Evolutionary conservation across 176 grass and related monocot species (phyloP).

Genomic region (Oryza glaberrima): DNA sequence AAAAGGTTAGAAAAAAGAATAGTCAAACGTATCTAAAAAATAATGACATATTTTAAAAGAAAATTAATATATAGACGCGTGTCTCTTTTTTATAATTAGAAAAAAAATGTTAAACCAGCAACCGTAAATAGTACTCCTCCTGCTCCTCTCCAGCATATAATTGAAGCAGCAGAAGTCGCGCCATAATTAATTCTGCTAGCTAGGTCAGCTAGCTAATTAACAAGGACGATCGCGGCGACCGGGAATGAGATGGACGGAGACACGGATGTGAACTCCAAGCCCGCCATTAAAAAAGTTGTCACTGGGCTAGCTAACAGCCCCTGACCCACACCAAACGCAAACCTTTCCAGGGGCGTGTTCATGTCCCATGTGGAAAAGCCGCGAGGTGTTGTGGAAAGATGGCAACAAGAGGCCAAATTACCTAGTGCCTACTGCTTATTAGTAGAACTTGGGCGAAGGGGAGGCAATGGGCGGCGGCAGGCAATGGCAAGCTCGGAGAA

Average conservation of each 20-base stretch:
- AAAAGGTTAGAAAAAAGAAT: too few species aligned
- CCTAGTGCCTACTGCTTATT: conserved; percentile 3
- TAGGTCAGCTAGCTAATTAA: conserved; percentile 12
- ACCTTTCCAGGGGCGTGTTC: conserved; percentile 18
- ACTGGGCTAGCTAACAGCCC: conserved; percentile 23
- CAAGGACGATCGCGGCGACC: neutral
- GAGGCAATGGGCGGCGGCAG: neutral
- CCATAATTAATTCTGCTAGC: conserved; percentile 23
- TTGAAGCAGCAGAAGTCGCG: neutral
- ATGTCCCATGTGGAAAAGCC: conserved; percentile 49
- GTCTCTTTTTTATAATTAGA: too few species aligned
- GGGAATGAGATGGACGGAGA: neutral
- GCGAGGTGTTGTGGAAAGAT: conserved; percentile 33
- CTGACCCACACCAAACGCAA: conserved; percentile 25
- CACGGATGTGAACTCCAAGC: conserved; percentile 6
- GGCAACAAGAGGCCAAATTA: conserved; percentile 14
- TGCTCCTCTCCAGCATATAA: neutral
- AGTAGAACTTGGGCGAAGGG: conserved; percentile 30
- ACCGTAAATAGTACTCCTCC: neutral
- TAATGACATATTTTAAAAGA: too few species aligned
- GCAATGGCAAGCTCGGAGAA: neutral
- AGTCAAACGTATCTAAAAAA: too few species aligned
- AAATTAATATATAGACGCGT: too few species aligned
- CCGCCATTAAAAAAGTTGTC: conserved; percentile 44
- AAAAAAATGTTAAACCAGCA: neutral